These are phyloP conservation scores for Lactarius vividus DNA, from an alignment of 768 basidiomycete genomes.

Conservation along the genomic window DNA sequence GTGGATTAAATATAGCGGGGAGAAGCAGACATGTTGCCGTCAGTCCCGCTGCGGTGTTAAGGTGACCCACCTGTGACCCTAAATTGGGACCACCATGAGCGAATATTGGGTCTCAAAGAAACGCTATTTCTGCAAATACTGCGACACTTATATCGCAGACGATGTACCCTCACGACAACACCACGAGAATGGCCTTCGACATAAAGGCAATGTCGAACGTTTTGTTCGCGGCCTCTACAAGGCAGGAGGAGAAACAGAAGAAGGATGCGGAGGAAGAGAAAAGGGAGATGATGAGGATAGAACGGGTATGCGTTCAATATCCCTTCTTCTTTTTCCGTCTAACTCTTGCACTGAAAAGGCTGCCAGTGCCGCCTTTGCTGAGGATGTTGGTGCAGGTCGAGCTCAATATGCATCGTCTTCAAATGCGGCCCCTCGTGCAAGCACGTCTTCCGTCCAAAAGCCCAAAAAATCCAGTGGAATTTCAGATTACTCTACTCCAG, in stretches of 20 bases:
- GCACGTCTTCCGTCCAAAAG: conserved; percentile 19
- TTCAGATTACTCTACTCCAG: conserved; percentile 86
- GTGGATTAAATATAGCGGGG: background rate
- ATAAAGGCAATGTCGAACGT: conserved; percentile 92
- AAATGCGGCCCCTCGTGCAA: conserved; percentile 27
- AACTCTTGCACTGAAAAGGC: conserved; percentile 44
- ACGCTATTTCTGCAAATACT: conserved; percentile 95
- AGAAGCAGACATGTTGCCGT: background rate
- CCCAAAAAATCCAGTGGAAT: conserved; percentile 61
- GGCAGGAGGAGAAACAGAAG: conserved; percentile 83
- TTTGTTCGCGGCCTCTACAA: conserved; percentile 94
- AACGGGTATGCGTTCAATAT: conserved; percentile 52
- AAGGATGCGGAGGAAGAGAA: conserved; percentile 83
- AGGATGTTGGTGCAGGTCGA: conserved; percentile 69
- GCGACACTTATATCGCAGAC: conserved; percentile 95
- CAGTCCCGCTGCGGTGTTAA: no score
- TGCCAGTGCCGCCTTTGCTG: conserved; percentile 75
- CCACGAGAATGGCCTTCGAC: conserved; percentile 90
- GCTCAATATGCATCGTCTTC: conserved; percentile 35
- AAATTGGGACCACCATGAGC: conserved; percentile 51
- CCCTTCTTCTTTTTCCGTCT: conserved; percentile 11
- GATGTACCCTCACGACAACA: conserved; percentile 89
- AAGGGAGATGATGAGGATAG: conserved; percentile 81
- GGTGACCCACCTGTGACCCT: background rate
- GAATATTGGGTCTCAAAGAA: conserved; percentile 94